Evolutionary conservation across 441 rosid species (phyloP).

Genomic region (Euphorbia celastroides): DNA sequence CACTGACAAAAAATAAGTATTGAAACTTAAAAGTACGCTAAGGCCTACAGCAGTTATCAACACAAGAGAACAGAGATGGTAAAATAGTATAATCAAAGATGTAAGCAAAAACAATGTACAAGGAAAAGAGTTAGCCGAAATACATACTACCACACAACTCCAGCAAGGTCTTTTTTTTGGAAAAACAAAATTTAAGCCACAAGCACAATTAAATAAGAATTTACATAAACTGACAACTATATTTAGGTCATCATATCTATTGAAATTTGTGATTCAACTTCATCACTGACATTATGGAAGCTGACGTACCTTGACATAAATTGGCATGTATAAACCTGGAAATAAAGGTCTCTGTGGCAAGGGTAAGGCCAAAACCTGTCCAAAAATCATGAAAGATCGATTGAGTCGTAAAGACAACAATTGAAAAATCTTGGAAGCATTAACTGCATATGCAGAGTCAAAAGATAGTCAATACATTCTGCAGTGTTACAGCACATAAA

Average conservation of each 20-base stretch:
- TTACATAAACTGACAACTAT: not conserved
- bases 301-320: conserved; percentile 78
- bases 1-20: not conserved
- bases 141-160: not conserved
- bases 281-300: not conserved
- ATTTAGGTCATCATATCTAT: not conserved
- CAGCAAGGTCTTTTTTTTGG: not conserved
- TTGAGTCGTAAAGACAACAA: not conserved
- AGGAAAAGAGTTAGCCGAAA: not conserved
- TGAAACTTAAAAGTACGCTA: not conserved
- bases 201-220: not conserved
- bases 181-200: not conserved
- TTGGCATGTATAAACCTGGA: conserved; percentile 99
- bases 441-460: not conserved
- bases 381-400: conserved; percentile 4
- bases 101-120: not conserved
- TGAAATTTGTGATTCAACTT: not conserved
- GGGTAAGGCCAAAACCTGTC: conserved; percentile 84
- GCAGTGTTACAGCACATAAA: not conserved
- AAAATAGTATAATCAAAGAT: not conserved
- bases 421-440: not conserved
- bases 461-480: not conserved
- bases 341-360: conserved; percentile 90
- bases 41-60: not conserved
- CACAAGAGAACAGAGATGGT: not conserved